Conservation (phyloP, 352 stramenopile species). For the Thraustochytrium striatum region DNA sequence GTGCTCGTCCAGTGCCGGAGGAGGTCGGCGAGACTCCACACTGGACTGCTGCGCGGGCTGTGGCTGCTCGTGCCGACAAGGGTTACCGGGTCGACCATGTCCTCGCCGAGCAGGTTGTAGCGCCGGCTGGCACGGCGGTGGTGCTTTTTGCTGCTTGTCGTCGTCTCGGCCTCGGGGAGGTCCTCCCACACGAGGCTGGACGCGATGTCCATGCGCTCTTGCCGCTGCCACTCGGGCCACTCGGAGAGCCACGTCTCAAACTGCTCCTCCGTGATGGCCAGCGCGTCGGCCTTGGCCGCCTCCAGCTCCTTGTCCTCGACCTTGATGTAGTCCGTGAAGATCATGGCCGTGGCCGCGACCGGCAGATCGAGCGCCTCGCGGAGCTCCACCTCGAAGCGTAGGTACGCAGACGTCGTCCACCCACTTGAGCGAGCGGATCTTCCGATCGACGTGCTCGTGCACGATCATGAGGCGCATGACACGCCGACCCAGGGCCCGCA, state of each 20-base stretch:
- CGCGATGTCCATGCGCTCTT: neutral
- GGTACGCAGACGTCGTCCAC: constrained; percentile 46
- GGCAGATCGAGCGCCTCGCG: constrained; percentile 33
- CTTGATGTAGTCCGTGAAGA: constrained; percentile 25
- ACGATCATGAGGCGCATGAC: constrained; percentile 37
- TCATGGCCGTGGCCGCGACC: constrained; percentile 16
- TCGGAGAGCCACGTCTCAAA: neutral
- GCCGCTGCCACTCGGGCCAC: constrained; percentile 36
- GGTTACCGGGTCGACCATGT: neutral
- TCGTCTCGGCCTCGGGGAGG: neutral
- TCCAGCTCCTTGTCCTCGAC: neutral
- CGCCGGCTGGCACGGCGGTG: neutral
- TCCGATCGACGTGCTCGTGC: constrained; percentile 12
- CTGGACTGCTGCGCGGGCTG: too few species aligned
- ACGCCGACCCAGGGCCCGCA: neutral
- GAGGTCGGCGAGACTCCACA: constrained; percentile 13
- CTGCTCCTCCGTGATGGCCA: constrained; percentile 34
- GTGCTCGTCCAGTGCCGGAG: constrained; percentile 2
- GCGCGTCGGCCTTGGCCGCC: neutral
- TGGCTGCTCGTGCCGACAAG: neutral
- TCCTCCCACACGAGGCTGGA: constrained; percentile 4
- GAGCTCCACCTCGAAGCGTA: constrained; percentile 34
- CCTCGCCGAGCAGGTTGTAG: constrained; percentile 4
- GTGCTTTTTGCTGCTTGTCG: too few species aligned
- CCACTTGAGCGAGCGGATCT: neutral